Conservation (phyloP, 164 flowering plant species). For the Stephania japonica region DNA sequence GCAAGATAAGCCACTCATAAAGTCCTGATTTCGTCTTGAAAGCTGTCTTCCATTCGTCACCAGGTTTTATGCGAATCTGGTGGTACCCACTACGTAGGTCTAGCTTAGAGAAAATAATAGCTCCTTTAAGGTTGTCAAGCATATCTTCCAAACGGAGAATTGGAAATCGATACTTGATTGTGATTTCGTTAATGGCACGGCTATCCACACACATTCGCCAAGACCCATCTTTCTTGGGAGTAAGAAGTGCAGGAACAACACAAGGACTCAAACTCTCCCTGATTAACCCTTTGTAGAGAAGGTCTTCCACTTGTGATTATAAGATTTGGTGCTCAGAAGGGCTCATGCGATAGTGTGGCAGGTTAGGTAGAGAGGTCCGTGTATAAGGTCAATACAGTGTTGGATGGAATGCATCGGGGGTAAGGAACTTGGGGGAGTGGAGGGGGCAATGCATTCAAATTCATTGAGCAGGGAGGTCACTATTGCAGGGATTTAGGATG, state of each 20-base stretch:
- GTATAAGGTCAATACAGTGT: background rate
- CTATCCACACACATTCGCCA: slow-evolving; percentile 5
- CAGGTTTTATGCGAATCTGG: too few relatives aligned
- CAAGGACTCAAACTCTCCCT: background rate
- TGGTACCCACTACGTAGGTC: too few relatives aligned
- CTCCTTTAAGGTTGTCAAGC: too few relatives aligned
- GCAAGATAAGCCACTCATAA: too few relatives aligned
- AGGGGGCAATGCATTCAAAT: background rate
- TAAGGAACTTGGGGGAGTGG: background rate
- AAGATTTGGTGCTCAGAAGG: background rate
- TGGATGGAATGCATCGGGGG: background rate
- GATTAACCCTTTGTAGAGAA: background rate
- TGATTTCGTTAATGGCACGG: background rate
- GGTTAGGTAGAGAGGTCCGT: background rate
- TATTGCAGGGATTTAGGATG: background rate
- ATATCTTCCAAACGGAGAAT: too few relatives aligned
- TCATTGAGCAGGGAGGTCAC: background rate
- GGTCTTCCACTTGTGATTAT: background rate
- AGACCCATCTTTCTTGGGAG: background rate
- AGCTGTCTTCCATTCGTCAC: too few relatives aligned
- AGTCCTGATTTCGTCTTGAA: too few relatives aligned
- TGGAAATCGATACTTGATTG: background rate
- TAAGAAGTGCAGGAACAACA: background rate
- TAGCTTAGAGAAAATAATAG: too few relatives aligned
- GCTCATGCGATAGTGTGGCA: background rate